phyloP scores from a whole-genome alignment of 73 alveolate species.

The Paraurostyla sp. region DNA sequence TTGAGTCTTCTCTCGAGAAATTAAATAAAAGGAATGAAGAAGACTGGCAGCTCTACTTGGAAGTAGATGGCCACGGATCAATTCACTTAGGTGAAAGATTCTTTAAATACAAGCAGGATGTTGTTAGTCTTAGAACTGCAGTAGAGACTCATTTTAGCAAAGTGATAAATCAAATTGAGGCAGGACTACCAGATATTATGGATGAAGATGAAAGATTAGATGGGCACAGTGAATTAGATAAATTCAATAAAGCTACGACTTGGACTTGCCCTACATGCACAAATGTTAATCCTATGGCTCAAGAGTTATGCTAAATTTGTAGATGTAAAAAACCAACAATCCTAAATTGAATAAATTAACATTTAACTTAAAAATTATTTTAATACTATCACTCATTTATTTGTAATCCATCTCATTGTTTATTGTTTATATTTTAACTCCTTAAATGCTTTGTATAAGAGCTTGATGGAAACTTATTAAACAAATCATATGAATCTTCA shows the following conservation, averaged over 20 bases:
- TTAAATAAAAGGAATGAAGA: constrained; percentile 59
- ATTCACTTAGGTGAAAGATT: constrained; percentile 61
- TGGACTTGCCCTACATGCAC: constrained; percentile 76
- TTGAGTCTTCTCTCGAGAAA: constrained; percentile 64
- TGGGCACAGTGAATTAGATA: not conserved
- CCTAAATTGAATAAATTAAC: not conserved
- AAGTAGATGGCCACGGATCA: constrained; percentile 51
- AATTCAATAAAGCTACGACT: not conserved
- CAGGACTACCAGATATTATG: constrained; percentile 75
- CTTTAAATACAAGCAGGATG: constrained; percentile 59
- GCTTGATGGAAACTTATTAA: not conserved
- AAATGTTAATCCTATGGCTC: constrained; percentile 8
- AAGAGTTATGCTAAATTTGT: constrained; percentile 45
- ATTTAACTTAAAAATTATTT: not conserved
- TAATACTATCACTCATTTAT: not conserved
- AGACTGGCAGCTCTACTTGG: constrained; percentile 58
- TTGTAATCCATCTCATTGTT: not conserved
- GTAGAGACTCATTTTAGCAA: constrained; percentile 73
- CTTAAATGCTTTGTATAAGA: not conserved
- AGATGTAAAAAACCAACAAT: constrained; percentile 37
- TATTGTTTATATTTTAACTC: not conserved
- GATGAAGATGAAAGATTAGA: constrained; percentile 39
- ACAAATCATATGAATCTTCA: constrained; percentile 31
- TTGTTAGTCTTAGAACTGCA: constrained; percentile 37
- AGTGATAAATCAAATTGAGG: constrained; percentile 65